Base-by-base conservation (phyloP, 2,329 filamentous ascomycete species). In the Zasmidium citrigriseum region DNA sequence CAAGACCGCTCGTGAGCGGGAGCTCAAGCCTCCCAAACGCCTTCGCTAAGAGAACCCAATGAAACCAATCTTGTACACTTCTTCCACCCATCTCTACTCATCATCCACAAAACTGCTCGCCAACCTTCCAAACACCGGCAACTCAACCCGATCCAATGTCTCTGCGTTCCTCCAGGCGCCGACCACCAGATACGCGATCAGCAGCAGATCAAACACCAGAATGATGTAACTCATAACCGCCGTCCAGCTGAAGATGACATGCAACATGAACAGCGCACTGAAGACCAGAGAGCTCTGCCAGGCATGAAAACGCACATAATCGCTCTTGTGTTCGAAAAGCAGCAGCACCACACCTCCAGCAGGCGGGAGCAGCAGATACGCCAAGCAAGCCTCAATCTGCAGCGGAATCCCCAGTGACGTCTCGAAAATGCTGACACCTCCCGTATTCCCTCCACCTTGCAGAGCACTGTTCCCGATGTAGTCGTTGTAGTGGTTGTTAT, bases 241-340 rank as follows among this genome's bases (percentile, higher is more conserved):
- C 22, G 90, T 93, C 89, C 91, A 96, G 12, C 87, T 88, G 75
- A 98, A 88, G 45, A 98, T 78, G 38, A 98, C 82, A 72, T 98
- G 93, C 22, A 97, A 66, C 52, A 96, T 76, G 75, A 93, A 85
- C 58, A 86, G 70, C 11, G 64, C 68, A 12, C 63, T 65, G 55
- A 72, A 73, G 29, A 72, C 53, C 50, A 74, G 55, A 25, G 71
- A 68, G 18, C 64, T 67, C 77, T 99, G 95, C 93, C 95, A 99
- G 7, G 95, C 95, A 75, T 99, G 95, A 68, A 98, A 98, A 63
- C 95, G 85, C 57, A 99, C 95, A 75, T 96, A 99, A 77, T 99
- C 95, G 72, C 92, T 97, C 80, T 96, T 95, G 71, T 93, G 86
- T 82, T 99, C 95, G 63, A 93, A 73, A 46, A 98, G 84, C 65